Conservation (phyloP, 2,329 filamentous ascomycete genomes). For the Phyllosticta paracitricarpa region DNA sequence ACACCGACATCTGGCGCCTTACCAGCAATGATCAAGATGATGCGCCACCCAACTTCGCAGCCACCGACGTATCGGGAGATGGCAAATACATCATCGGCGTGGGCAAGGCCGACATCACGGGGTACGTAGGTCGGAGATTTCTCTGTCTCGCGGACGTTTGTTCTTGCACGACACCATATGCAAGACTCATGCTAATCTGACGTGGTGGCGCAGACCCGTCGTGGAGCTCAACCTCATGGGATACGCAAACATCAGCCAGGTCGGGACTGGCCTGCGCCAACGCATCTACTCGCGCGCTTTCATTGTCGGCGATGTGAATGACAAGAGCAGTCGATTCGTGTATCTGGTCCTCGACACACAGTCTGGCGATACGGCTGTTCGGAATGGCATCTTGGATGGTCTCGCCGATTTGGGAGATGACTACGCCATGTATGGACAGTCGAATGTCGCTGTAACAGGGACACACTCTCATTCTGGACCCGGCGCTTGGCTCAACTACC, state of each 20-base stretch:
- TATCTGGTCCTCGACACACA: conserved; percentile 83
- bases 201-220: conserved; percentile 49
- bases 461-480: conserved; percentile 91
- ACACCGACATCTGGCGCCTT: conserved; percentile 26
- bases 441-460: conserved; percentile 81
- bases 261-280: conserved; percentile 76
- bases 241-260: conserved; percentile 76
- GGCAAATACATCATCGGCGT: conserved; percentile 53
- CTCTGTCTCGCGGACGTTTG: background rate
- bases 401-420: conserved; percentile 58
- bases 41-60: background rate
- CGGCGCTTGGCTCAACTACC: conserved; percentile 88
- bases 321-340: conserved; percentile 62
- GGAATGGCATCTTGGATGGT: conserved; percentile 75
- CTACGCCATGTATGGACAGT: conserved; percentile 64
- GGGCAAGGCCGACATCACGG: conserved; percentile 64
- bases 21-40: background rate
- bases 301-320: conserved; percentile 61
- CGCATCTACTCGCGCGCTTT: conserved; percentile 83
- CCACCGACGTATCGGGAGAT: conserved; percentile 28
- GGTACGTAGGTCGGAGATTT: conserved; percentile 31
- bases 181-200: background rate
- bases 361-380: conserved; percentile 79
- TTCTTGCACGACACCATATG: background rate
- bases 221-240: conserved; percentile 88